phyloP scores from a whole-genome alignment of 768 basidiomycete genomes.

The Polyporus arcularius region DNA sequence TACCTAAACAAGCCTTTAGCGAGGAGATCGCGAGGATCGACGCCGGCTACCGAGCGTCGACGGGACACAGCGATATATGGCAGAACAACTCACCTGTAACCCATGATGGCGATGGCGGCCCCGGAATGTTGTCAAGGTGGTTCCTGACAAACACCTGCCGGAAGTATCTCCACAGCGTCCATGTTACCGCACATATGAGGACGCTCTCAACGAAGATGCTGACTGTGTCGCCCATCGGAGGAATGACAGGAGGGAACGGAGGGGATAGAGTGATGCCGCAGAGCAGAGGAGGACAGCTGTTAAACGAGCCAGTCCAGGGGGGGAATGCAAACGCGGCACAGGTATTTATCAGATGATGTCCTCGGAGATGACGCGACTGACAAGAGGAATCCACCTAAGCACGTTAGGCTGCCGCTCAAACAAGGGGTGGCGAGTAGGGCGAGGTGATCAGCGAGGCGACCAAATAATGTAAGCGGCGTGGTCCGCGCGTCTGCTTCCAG shows the following conservation, averaged over 20 bases:
- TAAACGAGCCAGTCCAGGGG: conserved; percentile 11
- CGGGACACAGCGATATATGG: neutral
- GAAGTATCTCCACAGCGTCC: conserved; percentile 16
- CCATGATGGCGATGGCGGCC: conserved; percentile 18
- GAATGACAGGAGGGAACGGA: conserved; percentile 6
- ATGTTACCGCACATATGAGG: conserved; percentile 17
- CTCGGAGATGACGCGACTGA: conserved; percentile 16
- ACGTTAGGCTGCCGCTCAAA: conserved; percentile 6
- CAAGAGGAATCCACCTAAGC: neutral
- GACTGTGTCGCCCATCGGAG: conserved; percentile 10
- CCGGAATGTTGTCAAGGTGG: conserved; percentile 19
- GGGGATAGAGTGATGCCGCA: conserved; percentile 5
- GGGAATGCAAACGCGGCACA: conserved; percentile 3
- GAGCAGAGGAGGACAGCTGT: neutral
- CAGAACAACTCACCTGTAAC: conserved; percentile 14
- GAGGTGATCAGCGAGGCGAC: conserved; percentile 7
- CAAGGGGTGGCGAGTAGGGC: neutral
- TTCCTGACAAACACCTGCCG: conserved; percentile 10
- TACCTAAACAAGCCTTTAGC: conserved; percentile 1
- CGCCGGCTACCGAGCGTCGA: neutral
- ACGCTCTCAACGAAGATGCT: conserved; percentile 13
- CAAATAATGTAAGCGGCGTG: neutral
- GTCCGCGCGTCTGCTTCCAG: conserved; percentile 1
- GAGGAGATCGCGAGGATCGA: too few species aligned
- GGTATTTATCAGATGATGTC: conserved; percentile 14